Evolutionary conservation across 345 rosid species (phyloP).

Genomic region (Bruguiera gymnorhiza): DNA sequence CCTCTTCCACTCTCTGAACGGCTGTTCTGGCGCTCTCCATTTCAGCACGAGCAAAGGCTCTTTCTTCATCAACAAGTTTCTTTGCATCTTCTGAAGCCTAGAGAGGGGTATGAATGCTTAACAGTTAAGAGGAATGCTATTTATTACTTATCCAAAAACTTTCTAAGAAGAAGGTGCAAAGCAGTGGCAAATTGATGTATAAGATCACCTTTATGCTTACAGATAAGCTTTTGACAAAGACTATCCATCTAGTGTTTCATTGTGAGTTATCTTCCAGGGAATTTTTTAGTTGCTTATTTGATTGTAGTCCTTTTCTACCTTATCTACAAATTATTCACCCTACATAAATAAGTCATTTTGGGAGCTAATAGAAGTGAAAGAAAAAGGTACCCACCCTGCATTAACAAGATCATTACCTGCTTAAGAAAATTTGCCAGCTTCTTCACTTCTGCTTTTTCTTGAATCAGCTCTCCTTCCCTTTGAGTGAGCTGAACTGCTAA

Average conservation of each 20-base stretch:
- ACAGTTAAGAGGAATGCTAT: slow-evolving; percentile 8
- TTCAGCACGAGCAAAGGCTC: slow-evolving; percentile 93
- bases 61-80: slow-evolving; percentile 89
- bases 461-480: slow-evolving; percentile 94
- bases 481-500: slow-evolving; percentile 90
- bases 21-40: slow-evolving; percentile 97
- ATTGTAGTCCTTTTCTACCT: too few species aligned
- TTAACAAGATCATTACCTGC: slow-evolving; percentile 46
- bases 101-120: slow-evolving; percentile 17
- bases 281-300: too few species aligned
- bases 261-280: too few species aligned
- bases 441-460: slow-evolving; percentile 95
- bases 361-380: background rate
- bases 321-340: background rate
- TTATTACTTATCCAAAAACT: background rate
- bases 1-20: slow-evolving; percentile 96
- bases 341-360: background rate
- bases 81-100: slow-evolving; percentile 99
- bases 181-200: background rate
- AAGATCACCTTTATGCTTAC: too few species aligned
- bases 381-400: background rate
- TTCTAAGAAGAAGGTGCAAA: background rate
- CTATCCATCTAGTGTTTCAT: too few species aligned
- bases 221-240: too few species aligned
- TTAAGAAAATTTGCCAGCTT: slow-evolving; percentile 82